Base-by-base conservation (phyloP, 176 grass and related monocot genomes). In the Elymus sibiricus region DNA sequence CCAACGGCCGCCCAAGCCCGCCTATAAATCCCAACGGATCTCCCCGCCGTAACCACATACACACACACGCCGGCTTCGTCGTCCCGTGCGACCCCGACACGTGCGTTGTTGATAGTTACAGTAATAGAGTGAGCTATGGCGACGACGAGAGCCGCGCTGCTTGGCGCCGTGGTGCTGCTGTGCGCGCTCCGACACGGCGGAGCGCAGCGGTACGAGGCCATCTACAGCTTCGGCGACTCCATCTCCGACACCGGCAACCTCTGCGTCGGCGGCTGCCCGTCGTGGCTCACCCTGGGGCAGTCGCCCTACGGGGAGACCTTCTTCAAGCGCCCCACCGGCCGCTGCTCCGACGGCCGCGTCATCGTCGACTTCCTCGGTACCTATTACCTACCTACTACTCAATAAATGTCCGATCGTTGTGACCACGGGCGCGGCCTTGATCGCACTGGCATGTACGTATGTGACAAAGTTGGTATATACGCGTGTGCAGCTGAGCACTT, bases 221-320 rank as follows among this genome's bases (percentile, higher is more conserved):
- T 98, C 27, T 95, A 84, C 84, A 98, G 83, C 85, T 98, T 98
- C 59, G 91, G 95, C 2, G 93, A 98, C 85, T 98, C 95, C 72
- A 94, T 98, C 47, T 91, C 93, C 10, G 91, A 98, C 79, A 72
- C 91, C 12, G 93, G 95, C 73, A 98, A 98, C 89, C 87, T 93
- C 37, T 90, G 89, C 53, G 80, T 86, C 15, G 84, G 86, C 21
- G 91, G 93, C 10, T 87, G 89, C 83, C 90, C 92, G 22, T 76
- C 90, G 0, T 93, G 91, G 88, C 86, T 94, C 77, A 97, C 94
- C 38, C 90, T 83, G 0, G 92, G 87, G 0, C 87, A 91, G 38
- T 13, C 80, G 0, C 95, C 93, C 62, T 95, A 98, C 34, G 95
- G 95, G 1, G 32, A 91, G 85, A 98, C 91, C 85, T 98, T 93